Evolutionary conservation across 495 filamentous ascomycete genomes (phyloP).

Genomic region (Aspergillus nidulans): DNA sequence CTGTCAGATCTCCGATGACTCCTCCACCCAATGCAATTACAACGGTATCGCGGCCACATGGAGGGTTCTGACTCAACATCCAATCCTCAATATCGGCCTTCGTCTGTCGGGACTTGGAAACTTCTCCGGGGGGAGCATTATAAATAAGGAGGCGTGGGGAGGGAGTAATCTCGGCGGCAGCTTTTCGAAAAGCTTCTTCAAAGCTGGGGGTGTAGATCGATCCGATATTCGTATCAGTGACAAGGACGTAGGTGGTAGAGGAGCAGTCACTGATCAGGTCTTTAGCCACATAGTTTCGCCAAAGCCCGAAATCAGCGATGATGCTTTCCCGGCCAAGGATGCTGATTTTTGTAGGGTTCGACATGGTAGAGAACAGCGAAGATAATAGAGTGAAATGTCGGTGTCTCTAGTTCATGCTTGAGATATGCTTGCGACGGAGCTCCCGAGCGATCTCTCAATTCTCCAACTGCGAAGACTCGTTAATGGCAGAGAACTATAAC

Average conservation of each 20-base stretch:
- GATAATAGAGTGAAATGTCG: background rate
- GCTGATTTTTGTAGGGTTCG: slow-evolving; percentile 44
- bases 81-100: slow-evolving; percentile 97
- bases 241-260: slow-evolving; percentile 89
- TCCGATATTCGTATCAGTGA: slow-evolving; percentile 91
- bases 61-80: slow-evolving; percentile 73
- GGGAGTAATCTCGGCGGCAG: slow-evolving; percentile 48
- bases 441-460: background rate
- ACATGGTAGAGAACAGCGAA: slow-evolving; percentile 23
- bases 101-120: slow-evolving; percentile 85
- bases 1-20: slow-evolving; percentile 96
- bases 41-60: slow-evolving; percentile 89
- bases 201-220: slow-evolving; percentile 76
- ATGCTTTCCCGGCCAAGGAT: slow-evolving; percentile 74
- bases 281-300: slow-evolving; percentile 72
- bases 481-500: background rate
- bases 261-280: slow-evolving; percentile 74
- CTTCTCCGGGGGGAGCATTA: slow-evolving; percentile 84
- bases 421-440: background rate
- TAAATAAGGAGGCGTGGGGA: slow-evolving; percentile 72
- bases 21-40: slow-evolving; percentile 95
- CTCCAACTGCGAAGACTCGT: background rate
- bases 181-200: slow-evolving; percentile 61
- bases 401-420: slow-evolving; percentile 35
- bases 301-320: slow-evolving; percentile 87